Evolutionary conservation across 2,329 filamentous ascomycete genomes (phyloP), one percentile per base, ranked within the genome.

Genomic region (Penicillium corylophilum): DNA sequence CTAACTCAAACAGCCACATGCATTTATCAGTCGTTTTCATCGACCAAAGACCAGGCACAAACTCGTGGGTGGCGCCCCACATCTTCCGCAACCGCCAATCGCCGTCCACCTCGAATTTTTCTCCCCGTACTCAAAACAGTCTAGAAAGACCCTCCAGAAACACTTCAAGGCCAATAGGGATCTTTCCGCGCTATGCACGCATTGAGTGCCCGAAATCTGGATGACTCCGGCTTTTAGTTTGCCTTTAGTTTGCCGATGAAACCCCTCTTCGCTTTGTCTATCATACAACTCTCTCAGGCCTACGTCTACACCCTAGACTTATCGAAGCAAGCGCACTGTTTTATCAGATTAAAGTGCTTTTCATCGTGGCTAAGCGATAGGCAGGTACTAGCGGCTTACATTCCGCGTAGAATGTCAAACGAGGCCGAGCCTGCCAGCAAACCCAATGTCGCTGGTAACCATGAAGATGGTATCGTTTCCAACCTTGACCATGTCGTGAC

Each of bases 331-430:
- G 35, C 4, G 18, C 35, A 12, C 9, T 13, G 3, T 5, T 38
- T 20, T 12, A 38, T 38, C 35, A 13, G 16, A 38, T 22, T 13
- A 20, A 20, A 38, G 16, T 10, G 18, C 9, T 38, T 38, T 6
- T 38, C 18, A 10, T 5, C 16, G 9, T 10, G 16, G 35, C 35
- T 6, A 13, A 22, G 9, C 16, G 16, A 38, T 5, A 20, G 35
- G n/a, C 15, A 39, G 23, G 42, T 23, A 16, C 31, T n/a, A 33
- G 44, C 41, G 54, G 40, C 24, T 28, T 10, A 28, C 26, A 41
- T 40, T 46, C 36, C 42, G 48, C 46, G 47, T 61, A 65, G 55
- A 50, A 68, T 66, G 65, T 54, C 57, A 43, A 62, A 55, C 44
- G 60, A 59, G 46, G 31, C 54, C 41, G 51, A 52, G 38, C 41